Percentiles rank a stretch among this genome's conserved stretches.
Conservation (phyloP, 805 yeast genomes). For the Starmerella scarabaei region DNA sequence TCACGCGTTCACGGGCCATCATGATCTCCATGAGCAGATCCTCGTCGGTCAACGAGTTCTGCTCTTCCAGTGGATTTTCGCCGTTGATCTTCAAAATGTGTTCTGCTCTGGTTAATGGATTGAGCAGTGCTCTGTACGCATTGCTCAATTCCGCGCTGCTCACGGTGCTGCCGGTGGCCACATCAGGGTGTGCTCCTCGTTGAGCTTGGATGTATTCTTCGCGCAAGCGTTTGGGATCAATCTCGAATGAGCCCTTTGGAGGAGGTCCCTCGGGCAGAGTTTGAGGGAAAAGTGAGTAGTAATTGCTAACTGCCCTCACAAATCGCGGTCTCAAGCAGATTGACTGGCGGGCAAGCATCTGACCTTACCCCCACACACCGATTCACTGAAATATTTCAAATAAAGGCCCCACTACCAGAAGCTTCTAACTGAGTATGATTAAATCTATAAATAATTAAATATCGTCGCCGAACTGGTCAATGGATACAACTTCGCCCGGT, state of each 20-base stretch:
- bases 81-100: slow-evolving; percentile 38
- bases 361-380: no score
- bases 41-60: slow-evolving; percentile 33
- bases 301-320: no score
- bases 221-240: slow-evolving; percentile 46
- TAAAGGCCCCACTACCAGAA: no score
- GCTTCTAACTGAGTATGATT: no score
- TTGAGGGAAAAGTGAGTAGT: slow-evolving; percentile 59
- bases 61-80: slow-evolving; percentile 42
- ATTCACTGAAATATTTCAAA: no score
- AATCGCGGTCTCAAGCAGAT: no score
- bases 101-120: slow-evolving; percentile 61
- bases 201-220: slow-evolving; percentile 67
- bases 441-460: slow-evolving; percentile 11
- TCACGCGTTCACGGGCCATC: slow-evolving; percentile 74
- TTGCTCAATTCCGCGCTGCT: slow-evolving; percentile 38
- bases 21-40: slow-evolving; percentile 59
- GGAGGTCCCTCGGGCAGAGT: slow-evolving; percentile 59
- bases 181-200: slow-evolving; percentile 70
- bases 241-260: slow-evolving; percentile 43
- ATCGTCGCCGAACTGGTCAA: slow-evolving; percentile 35
- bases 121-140: slow-evolving; percentile 59
- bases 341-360: no score
- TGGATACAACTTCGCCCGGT: slow-evolving; percentile 82
- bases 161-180: slow-evolving; percentile 25